Conservation (phyloP, 148 eudicot genomes). For the Pharnaceum exiguum region DNA sequence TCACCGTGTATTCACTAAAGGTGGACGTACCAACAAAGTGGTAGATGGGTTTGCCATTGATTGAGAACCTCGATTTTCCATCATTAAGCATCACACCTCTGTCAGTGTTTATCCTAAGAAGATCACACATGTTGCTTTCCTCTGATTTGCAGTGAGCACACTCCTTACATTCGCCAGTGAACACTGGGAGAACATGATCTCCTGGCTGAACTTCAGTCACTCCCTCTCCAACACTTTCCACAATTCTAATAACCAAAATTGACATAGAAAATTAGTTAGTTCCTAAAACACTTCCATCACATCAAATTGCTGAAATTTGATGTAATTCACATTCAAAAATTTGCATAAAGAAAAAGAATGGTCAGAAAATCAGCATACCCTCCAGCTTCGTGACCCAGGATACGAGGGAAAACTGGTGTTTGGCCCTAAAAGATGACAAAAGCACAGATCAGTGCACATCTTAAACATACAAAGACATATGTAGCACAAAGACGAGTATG, state of each 20-base stretch:
- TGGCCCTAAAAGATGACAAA: constrained; percentile 35
- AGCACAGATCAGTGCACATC: background rate
- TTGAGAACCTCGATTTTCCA: constrained; percentile 47
- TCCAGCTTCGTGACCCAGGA: constrained; percentile 65
- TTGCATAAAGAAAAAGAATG: background rate
- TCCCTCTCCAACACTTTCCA: constrained; percentile 80
- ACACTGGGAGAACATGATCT: constrained; percentile 67
- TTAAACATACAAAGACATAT: no score
- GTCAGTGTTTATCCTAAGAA: constrained; percentile 66
- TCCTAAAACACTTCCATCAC: background rate
- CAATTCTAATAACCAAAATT: constrained; percentile 34
- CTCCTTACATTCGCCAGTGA: constrained; percentile 66
- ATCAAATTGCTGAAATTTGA: background rate
- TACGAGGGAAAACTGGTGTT: constrained; percentile 54
- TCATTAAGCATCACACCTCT: constrained; percentile 64
- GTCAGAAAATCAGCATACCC: constrained; percentile 34
- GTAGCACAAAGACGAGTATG: background rate
- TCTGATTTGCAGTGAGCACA: constrained; percentile 67
- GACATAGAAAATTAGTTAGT: no score
- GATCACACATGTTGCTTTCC: constrained; percentile 75
- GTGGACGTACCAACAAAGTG: constrained; percentile 74
- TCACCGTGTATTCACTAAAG: constrained; percentile 64
- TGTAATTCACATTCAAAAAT: background rate
- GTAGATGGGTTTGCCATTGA: constrained; percentile 52
- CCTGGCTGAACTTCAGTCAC: constrained; percentile 63